Evolutionary conservation across 192 early-diverging fungal genomes (phyloP).

Genomic region (Coemansia sp.): DNA sequence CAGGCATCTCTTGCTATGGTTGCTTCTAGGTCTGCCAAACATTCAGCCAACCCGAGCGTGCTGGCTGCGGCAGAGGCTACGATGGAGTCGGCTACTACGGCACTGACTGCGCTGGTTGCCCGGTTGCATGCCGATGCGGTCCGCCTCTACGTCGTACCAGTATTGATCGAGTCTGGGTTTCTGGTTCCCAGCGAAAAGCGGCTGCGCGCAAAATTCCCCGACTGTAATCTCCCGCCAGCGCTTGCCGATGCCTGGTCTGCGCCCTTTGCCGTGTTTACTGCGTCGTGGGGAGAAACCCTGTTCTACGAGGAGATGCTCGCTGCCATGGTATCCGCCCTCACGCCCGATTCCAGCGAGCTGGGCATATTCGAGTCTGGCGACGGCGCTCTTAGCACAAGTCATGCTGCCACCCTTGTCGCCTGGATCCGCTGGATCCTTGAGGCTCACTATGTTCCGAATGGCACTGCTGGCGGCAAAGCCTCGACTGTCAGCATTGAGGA

Average conservation of each 20-base stretch:
- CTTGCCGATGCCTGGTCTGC: constrained; percentile 51
- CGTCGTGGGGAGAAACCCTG: constrained; percentile 43
- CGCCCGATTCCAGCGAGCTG: constrained; percentile 21
- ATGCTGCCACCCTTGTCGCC: constrained; percentile 61
- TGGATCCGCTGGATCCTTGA: constrained; percentile 64
- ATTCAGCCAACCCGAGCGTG: background rate
- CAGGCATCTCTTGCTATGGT: background rate
- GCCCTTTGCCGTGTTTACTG: constrained; percentile 47
- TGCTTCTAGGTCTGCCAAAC: constrained; percentile 1
- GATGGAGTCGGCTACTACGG: constrained; percentile 18
- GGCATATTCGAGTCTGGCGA: constrained; percentile 39
- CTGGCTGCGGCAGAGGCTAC: background rate
- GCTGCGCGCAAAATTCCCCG: constrained; percentile 44
- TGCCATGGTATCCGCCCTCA: constrained; percentile 33
- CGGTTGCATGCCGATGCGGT: constrained; percentile 55
- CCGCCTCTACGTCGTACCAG: constrained; percentile 53
- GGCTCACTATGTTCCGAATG: constrained; percentile 19
- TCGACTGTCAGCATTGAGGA: constrained; percentile 48
- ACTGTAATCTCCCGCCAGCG: constrained; percentile 47
- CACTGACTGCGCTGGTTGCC: constrained; percentile 47
- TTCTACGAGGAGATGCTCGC: constrained; percentile 47
- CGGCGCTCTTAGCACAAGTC: constrained; percentile 42
- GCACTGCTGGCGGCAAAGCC: constrained; percentile 1
- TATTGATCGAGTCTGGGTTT: constrained; percentile 61
- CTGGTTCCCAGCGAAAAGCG: constrained; percentile 64